Percentiles rank a stretch among this genome's conserved stretches.
phyloP scores from a whole-genome alignment of 352 stramenopile species.

The Aphanomyces cochlioides region DNA sequence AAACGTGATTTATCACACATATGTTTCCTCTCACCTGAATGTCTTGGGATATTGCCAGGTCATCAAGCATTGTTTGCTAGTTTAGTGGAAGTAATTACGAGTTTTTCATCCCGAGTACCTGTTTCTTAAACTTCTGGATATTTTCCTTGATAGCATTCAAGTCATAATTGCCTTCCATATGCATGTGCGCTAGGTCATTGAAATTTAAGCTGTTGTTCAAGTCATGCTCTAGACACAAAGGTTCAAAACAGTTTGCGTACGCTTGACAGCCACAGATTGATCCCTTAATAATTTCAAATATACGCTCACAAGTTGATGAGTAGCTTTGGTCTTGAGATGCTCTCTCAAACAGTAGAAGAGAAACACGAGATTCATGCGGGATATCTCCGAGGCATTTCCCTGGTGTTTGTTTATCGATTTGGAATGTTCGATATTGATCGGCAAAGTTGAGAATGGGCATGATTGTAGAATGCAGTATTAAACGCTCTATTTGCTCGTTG shows the following conservation, averaged over 20 bases:
- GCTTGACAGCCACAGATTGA: conserved; percentile 30
- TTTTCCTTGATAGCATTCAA: conserved; percentile 44
- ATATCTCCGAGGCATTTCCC: neutral
- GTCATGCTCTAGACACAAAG: conserved; percentile 38
- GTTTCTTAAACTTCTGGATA: conserved; percentile 37
- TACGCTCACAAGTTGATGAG: conserved; percentile 37
- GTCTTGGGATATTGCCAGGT: conserved; percentile 20
- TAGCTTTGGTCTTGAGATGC: conserved; percentile 40
- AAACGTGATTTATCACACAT: neutral
- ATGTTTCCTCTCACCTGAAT: conserved; percentile 15
- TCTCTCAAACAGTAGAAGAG: conserved; percentile 37
- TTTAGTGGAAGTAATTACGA: neutral
- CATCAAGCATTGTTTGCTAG: conserved; percentile 14
- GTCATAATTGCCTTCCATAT: conserved; percentile 46
- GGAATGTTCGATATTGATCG: conserved; percentile 41
- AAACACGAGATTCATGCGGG: neutral
- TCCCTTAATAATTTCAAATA: conserved; percentile 44
- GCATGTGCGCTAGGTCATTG: conserved; percentile 41
- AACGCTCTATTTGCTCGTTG: conserved; percentile 42
- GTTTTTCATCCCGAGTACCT: conserved; percentile 34
- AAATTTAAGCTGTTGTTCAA: conserved; percentile 52
- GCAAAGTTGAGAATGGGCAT: conserved; percentile 48
- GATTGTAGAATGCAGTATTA: conserved; percentile 43
- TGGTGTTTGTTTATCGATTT: conserved; percentile 32
- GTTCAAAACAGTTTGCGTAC: conserved; percentile 40